These are phyloP conservation scores for Coemansia sp. DNA, from an alignment of 192 early-diverging fungal species.

Conservation along the genomic window DNA sequence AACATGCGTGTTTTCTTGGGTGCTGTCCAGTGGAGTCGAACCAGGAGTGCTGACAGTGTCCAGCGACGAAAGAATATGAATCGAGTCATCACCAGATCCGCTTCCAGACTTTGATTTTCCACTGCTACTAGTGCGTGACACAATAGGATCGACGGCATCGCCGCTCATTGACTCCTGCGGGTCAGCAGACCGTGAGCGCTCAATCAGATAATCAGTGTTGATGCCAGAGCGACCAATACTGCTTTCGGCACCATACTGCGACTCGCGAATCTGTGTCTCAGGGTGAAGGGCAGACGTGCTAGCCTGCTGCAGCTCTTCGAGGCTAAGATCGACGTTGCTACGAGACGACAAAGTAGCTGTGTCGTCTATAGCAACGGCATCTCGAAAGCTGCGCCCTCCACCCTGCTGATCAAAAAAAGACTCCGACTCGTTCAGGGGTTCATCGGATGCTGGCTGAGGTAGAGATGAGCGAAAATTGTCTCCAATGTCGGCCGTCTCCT, in stretches of 20 bases:
- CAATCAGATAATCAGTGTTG: conserved; percentile 1
- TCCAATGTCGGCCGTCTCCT: too few relatives aligned
- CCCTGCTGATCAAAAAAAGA: conserved; percentile 50
- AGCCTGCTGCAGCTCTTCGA: conserved; percentile 31
- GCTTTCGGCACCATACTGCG: not conserved
- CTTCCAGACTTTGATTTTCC: conserved; percentile 26
- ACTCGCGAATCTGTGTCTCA: not conserved
- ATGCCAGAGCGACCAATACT: conserved; percentile 11
- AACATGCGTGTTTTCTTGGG: conserved; percentile 33
- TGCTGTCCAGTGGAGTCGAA: conserved; percentile 37
- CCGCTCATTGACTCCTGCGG: conserved; percentile 1
- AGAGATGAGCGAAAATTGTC: too few relatives aligned
- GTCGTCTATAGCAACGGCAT: conserved; percentile 15
- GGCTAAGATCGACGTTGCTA: conserved; percentile 16
- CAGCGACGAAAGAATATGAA: conserved; percentile 40
- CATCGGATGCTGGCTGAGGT: too few relatives aligned
- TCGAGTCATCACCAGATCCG: conserved; percentile 36
- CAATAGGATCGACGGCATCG: conserved; percentile 2
- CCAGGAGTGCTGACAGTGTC: conserved; percentile 40
- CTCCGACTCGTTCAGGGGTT: not conserved
- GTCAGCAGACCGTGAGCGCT: not conserved
- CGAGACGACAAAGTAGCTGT: conserved; percentile 18
- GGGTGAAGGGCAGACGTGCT: conserved; percentile 33
- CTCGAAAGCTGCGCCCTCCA: conserved; percentile 33
- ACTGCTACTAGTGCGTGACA: conserved; percentile 23